Conservation (phyloP, 805 yeast genomes). For the Saccharomyces jurei region DNA sequence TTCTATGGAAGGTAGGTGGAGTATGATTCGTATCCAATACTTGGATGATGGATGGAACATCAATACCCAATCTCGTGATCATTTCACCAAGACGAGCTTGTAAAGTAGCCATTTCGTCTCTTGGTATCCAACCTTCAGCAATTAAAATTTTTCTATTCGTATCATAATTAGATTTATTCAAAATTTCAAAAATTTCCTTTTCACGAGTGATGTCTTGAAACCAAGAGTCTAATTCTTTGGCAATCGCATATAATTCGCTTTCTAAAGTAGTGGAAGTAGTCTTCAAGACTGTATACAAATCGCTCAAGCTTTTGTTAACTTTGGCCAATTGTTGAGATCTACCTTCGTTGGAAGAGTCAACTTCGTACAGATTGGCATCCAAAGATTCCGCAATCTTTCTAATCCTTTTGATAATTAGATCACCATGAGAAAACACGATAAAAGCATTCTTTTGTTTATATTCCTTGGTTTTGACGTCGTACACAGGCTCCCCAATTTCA, state of each 20-base stretch:
- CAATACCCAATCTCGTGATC: constrained; percentile 23
- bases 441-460: constrained; percentile 51
- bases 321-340: constrained; percentile 35
- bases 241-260: constrained; percentile 58
- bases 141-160: constrained; percentile 55
- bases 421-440: constrained; percentile 65
- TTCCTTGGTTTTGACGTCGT: constrained; percentile 44
- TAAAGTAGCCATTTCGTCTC: constrained; percentile 41
- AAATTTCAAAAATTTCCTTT: constrained; percentile 46
- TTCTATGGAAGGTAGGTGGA: constrained; percentile 65
- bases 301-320: constrained; percentile 37
- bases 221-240: constrained; percentile 56
- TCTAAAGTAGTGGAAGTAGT: constrained; percentile 46
- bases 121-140: constrained; percentile 72
- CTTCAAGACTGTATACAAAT: constrained; percentile 41
- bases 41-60: constrained; percentile 43
- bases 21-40: constrained; percentile 55
- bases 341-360: constrained; percentile 36
- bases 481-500: constrained; percentile 48
- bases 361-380: constrained; percentile 54
- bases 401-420: constrained; percentile 49
- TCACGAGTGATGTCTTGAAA: constrained; percentile 47
- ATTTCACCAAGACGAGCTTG: constrained; percentile 39
- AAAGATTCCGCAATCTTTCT: constrained; percentile 61
- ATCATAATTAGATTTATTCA: constrained; percentile 65